phyloP scores from a whole-genome alignment of 2,329 filamentous ascomycete species.

The Colletotrichum acutatum region DNA sequence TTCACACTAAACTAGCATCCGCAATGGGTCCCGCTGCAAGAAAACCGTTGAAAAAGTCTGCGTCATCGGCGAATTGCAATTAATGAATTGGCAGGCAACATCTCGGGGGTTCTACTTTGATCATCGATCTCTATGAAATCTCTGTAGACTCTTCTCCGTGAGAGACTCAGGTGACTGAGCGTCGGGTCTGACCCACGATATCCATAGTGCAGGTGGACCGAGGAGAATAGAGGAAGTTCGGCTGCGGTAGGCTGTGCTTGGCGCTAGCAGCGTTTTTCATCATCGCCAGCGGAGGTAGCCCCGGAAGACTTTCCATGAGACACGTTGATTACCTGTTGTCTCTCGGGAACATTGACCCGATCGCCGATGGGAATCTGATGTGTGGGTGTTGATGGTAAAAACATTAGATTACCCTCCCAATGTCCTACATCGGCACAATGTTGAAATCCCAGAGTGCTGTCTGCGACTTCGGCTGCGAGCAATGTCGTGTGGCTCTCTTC shows the following conservation, averaged over 20 bases:
- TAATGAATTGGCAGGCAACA: background rate
- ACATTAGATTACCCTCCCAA: background rate
- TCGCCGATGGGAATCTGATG: background rate
- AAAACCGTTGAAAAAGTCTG: background rate
- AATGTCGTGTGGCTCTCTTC: background rate
- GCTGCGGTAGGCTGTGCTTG: background rate
- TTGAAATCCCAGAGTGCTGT: background rate
- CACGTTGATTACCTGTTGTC: background rate
- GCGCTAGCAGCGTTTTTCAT: background rate
- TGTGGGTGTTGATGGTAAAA: background rate
- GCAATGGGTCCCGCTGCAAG: background rate
- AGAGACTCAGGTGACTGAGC: background rate
- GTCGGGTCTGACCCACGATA: constrained; percentile 1
- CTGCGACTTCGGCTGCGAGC: background rate
- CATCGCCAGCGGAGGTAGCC: background rate
- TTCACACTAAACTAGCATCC: background rate
- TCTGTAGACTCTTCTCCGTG: background rate
- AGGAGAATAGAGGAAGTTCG: background rate
- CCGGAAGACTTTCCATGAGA: background rate
- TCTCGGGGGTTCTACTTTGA: background rate
- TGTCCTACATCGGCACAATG: background rate
- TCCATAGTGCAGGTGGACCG: background rate
- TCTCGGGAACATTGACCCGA: background rate
- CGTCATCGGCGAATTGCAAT: background rate
- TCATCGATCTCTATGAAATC: background rate